Conservation (phyloP, 768 basidiomycete genomes). For the Suillus americanus region DNA sequence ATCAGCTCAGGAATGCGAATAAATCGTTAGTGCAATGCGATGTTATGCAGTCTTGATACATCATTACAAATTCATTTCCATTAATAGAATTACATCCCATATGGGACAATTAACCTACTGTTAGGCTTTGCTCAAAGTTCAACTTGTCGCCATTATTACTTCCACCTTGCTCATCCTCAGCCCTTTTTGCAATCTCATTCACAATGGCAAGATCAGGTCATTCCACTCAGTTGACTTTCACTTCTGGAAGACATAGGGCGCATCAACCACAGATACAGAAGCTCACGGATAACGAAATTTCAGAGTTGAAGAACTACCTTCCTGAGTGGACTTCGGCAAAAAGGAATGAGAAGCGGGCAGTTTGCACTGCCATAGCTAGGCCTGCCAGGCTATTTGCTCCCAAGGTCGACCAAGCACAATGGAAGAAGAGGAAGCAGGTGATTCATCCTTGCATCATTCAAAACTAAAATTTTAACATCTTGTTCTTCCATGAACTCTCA, state of each 20-base stretch:
- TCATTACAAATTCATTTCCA: no score
- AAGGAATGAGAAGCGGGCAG: neutral
- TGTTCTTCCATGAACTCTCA: neutral
- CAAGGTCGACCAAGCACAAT: neutral
- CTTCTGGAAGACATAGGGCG: neutral
- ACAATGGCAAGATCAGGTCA: neutral
- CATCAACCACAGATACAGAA: neutral
- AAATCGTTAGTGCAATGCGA: no score
- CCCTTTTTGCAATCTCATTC: neutral
- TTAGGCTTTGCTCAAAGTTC: neutral
- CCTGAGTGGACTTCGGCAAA: no score
- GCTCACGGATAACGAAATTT: neutral
- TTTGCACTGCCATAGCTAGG: neutral
- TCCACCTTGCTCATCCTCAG: neutral
- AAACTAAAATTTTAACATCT: neutral
- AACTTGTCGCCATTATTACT: neutral
- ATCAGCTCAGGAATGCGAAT: no score
- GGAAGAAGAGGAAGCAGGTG: neutral
- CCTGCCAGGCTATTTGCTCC: neutral
- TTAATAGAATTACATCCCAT: no score
- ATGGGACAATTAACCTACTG: no score
- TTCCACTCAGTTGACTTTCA: neutral
- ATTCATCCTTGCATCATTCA: neutral
- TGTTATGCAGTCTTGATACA: no score
- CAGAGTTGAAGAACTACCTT: neutral